Base-by-base conservation (phyloP, 2,329 filamentous ascomycete species). In the Aspergillus ochraceus region DNA sequence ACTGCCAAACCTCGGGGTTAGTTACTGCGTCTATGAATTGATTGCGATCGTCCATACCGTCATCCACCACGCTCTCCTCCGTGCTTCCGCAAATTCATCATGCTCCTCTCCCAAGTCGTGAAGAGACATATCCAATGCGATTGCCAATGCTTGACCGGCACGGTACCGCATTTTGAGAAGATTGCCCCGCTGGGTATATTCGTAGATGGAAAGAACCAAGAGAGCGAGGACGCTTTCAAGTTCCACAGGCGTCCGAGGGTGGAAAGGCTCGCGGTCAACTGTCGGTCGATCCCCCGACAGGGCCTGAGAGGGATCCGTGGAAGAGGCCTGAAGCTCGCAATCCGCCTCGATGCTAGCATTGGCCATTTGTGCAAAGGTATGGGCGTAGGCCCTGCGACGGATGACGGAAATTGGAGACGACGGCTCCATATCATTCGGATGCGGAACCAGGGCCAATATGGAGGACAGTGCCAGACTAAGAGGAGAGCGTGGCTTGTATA, bases 41-140 rank as follows among this genome's bases (percentile, higher is more conserved):
- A 52, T 4, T 19, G n/a, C 11, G 56, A 46, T 19, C 6, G 6
- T 39, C 39, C 70, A 57, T 70, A 80, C 78, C 61, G 77, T 80
- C 78, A 80, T 80, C 78, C 78, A 80, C 78, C 78, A 80, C 46
- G 77, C 77, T 67, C 78, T 71, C 49, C 77, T 70, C 55, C 70
- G 73, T 47, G 77, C 77, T 63, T 80, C 78, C 6, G 74, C 65
- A 53, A 72, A 78, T 32, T 72, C 67, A 64, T 76, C 70, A 45
- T 72, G 68, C 29, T 74, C 70, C 12, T 67, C 69, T 3, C 68
- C 64, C 22, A 74, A 66, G 2, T 71, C 64, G 69, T 80, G 77
- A 26, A 80, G 68, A 42, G 71, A 76, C 65, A 79, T 75, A n/a
- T 79, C 75, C 66, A 79, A 69, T 17, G 78, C 77, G 60, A 77